Conservation (phyloP, 2,329 filamentous ascomycete species). For the Penicillium brasilianum region DNA sequence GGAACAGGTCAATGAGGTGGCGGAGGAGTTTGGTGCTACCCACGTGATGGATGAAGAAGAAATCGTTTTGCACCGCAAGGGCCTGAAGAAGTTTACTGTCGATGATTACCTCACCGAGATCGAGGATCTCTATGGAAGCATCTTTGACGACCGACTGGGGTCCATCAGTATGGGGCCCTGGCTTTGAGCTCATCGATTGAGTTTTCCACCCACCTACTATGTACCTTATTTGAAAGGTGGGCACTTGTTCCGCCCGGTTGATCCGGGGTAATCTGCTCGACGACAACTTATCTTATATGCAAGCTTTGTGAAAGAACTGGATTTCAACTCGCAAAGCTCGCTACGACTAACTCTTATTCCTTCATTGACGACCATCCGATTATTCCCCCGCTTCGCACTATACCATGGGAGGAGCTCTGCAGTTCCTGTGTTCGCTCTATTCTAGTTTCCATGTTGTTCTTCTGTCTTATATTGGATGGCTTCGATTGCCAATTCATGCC, state of each 20-base stretch:
- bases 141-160: slow-evolving; percentile 58
- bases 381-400: slow-evolving; percentile 25
- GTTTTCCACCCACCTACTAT: slow-evolving; percentile 7
- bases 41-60: slow-evolving; percentile 74
- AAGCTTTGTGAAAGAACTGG: slow-evolving; percentile 32
- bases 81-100: slow-evolving; percentile 74
- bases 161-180: slow-evolving; percentile 44
- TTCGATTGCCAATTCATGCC: background rate
- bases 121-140: slow-evolving; percentile 67
- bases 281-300: slow-evolving; percentile 19
- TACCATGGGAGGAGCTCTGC: slow-evolving; percentile 31
- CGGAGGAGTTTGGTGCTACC: slow-evolving; percentile 78
- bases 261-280: slow-evolving; percentile 20
- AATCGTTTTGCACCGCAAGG: slow-evolving; percentile 69
- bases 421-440: slow-evolving; percentile 18
- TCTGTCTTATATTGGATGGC: background rate
- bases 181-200: slow-evolving; percentile 40
- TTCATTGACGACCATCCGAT: slow-evolving; percentile 28
- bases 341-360: slow-evolving; percentile 41
- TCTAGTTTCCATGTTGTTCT: background rate
- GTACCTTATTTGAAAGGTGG: background rate
- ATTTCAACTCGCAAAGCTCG: slow-evolving; percentile 23
- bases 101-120: slow-evolving; percentile 87
- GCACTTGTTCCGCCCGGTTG: slow-evolving; percentile 24
- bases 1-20: slow-evolving; percentile 89